Evolutionary conservation across 305 asterid genomes (phyloP).

Genomic region (Fraxinus ornus): DNA sequence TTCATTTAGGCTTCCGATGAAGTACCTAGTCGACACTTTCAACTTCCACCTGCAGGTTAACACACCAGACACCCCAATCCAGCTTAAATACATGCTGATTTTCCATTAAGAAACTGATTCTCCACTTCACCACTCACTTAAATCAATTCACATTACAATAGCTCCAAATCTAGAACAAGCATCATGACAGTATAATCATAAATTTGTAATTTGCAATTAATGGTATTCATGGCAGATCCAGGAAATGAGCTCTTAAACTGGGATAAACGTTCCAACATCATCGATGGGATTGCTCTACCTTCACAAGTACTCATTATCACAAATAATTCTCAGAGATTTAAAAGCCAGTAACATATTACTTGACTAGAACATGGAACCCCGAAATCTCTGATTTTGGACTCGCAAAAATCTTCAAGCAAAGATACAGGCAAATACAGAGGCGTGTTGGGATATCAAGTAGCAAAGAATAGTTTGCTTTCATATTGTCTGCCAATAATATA

Average conservation of each 20-base stretch:
- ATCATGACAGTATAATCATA: too few relatives aligned
- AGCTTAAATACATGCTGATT: too few relatives aligned
- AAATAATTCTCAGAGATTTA: constrained; percentile 40
- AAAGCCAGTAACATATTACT: constrained; percentile 43
- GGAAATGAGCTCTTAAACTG: constrained; percentile 33
- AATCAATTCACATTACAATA: too few relatives aligned
- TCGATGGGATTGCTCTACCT: constrained; percentile 52
- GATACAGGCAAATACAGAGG: constrained; percentile 49
- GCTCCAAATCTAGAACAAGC: too few relatives aligned
- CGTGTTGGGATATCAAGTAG: constrained; percentile 63
- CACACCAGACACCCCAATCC: too few relatives aligned
- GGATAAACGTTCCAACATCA: constrained; percentile 32
- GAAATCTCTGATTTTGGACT: constrained; percentile 41
- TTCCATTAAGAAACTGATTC: too few relatives aligned
- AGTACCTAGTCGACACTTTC: too few relatives aligned
- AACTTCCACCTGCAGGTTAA: too few relatives aligned
- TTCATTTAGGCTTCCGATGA: background rate
- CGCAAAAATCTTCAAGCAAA: constrained; percentile 50
- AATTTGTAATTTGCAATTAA: too few relatives aligned
- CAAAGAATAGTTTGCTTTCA: background rate
- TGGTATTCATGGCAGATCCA: constrained; percentile 19
- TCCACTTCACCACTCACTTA: too few relatives aligned
- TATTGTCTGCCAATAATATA: background rate
- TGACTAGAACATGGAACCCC: constrained; percentile 35
- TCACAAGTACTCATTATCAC: constrained; percentile 41